Base-by-base conservation (phyloP, 257 asterid genomes). In the Rehmannia glutinosa region DNA sequence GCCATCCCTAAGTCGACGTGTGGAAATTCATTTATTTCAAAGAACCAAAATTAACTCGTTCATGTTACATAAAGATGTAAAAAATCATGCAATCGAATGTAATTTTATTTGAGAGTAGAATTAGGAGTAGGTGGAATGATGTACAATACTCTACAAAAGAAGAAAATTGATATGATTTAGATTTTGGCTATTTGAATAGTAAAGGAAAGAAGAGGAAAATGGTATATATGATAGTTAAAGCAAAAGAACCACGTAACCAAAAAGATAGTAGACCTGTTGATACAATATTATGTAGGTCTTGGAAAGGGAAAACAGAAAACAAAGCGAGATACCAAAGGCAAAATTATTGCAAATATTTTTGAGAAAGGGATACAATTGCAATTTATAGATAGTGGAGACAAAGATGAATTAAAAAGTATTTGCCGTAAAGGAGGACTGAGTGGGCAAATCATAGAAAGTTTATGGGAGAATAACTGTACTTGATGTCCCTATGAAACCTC, bases 361-460 rank as follows among this genome's bases (percentile, higher is more conserved):
- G 32, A 17, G 2, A 52, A 9, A n/a, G n/a, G 19, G 21, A 38
- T 15, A 56, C 35, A 55, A 56, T 33, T 54, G n/a, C n/a, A 68
- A 36, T 71, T 52, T 36, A 16, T 13, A 30, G 30, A 72, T 52
- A 50, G 81, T 75, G 84, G 89, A 75, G 83, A 70, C 72, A 73
- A 68, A 56, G 64, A 61, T 64, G 49, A 71, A 73, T 69, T 72
- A 62, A 75, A 70, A 66, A 69, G 9, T 35, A 62, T 54, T 70
- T 36, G 82, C 80, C 74, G 80, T n/a, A 77, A 82, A 77, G 81
- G 23, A 72, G 52, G 83, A 70, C 73, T 17, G 65, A 58, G 73
- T 52, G 68, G 52, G 64, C 51, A 75, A 58, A 50, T 59, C 56
- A 68, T 57, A 38, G 30, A 66, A 76, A 69, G 72, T 68, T 30